Evolutionary conservation across 2,329 filamentous ascomycete species (phyloP).

Genomic region (Penicillium olsonii): DNA sequence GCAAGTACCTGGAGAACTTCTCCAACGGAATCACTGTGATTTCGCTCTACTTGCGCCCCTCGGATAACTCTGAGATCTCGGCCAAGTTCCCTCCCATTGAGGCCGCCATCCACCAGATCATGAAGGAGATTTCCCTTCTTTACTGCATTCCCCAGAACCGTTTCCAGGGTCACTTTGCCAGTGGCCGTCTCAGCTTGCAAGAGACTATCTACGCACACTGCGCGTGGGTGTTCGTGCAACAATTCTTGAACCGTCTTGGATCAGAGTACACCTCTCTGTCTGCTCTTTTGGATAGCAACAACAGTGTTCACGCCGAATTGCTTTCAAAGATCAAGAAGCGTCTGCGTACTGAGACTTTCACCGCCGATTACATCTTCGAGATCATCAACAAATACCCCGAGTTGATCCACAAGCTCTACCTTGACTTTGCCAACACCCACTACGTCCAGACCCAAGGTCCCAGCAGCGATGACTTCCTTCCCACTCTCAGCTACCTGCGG

Average conservation of each 20-base stretch:
- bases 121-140: constrained; percentile 93
- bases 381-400: constrained; percentile 91
- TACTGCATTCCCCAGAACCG: constrained; percentile 99
- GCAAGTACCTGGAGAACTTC: constrained; percentile 99
- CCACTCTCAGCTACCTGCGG: constrained; percentile 67
- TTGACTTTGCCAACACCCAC: constrained; percentile 88
- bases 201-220: constrained; percentile 97
- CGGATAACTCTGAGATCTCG: constrained; percentile 58
- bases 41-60: constrained; percentile 86
- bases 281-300: constrained; percentile 75
- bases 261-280: constrained; percentile 88
- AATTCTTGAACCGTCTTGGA: constrained; percentile 93
- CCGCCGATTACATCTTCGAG: constrained; percentile 95
- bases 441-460: constrained; percentile 65
- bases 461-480: constrained; percentile 68
- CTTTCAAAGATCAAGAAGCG: constrained; percentile 94
- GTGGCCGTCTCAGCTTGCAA: constrained; percentile 83
- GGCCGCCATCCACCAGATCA: constrained; percentile 96
- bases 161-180: constrained; percentile 85
- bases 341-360: constrained; percentile 94
- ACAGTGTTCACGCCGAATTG: constrained; percentile 82
- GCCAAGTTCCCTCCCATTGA: constrained; percentile 75
- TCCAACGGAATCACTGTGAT: constrained; percentile 97
- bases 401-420: constrained; percentile 82
- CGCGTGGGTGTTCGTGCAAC: constrained; percentile 95